Evolutionary conservation across 768 basidiomycete species (phyloP).

Genomic region (Boletus rufocinnamomeus): DNA sequence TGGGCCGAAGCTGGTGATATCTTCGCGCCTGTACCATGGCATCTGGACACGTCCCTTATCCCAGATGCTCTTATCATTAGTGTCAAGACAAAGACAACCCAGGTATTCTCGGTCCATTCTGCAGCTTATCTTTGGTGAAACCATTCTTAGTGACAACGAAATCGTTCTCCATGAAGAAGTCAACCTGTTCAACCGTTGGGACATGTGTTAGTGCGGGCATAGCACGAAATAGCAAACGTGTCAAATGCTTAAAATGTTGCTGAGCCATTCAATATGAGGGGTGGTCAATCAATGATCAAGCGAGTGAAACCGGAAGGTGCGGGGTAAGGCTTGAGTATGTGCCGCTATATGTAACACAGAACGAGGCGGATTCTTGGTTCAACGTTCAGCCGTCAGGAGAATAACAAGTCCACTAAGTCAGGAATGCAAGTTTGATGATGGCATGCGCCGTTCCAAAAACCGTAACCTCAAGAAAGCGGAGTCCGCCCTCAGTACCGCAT

Average conservation of each 20-base stretch:
- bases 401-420: not conserved
- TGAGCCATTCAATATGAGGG: not conserved
- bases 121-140: slow-evolving; percentile 51
- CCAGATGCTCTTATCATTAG: slow-evolving; percentile 58
- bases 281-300: not conserved
- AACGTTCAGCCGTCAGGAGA: slow-evolving; percentile 6
- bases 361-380: not conserved
- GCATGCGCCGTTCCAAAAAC: not conserved
- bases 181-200: slow-evolving; percentile 45
- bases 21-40: slow-evolving; percentile 47
- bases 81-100: slow-evolving; percentile 55
- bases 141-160: slow-evolving; percentile 54
- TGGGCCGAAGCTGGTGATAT: slow-evolving; percentile 52
- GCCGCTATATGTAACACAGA: not conserved
- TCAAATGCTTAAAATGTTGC: slow-evolving; percentile 27
- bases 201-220: not conserved
- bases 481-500: not conserved
- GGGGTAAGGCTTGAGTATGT: not conserved
- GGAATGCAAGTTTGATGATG: not conserved
- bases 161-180: slow-evolving; percentile 57
- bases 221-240: slow-evolving; percentile 29
- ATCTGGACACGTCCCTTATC: slow-evolving; percentile 52
- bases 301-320: not conserved
- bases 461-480: not conserved
- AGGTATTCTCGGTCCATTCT: slow-evolving; percentile 52